Conservation (phyloP, 2,329 filamentous ascomycete genomes). For the Rosellinia necatrix region DNA sequence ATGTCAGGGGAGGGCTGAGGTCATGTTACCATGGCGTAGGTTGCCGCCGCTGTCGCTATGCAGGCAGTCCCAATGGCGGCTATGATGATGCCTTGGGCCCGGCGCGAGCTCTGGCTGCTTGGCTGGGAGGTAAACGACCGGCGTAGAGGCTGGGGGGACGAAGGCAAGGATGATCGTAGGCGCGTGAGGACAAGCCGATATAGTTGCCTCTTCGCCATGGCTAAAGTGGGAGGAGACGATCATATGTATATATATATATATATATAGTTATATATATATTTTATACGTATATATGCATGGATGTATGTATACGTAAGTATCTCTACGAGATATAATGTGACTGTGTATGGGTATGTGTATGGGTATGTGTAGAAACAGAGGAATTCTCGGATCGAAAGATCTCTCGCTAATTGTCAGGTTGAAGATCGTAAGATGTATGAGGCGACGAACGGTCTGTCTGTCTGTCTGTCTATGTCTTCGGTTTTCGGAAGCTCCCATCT, state of each 20-base stretch:
- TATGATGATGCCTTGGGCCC: slow-evolving; percentile 25
- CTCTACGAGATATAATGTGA: too few species aligned
- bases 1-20: neutral
- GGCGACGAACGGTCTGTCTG: slow-evolving; percentile 7
- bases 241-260: neutral
- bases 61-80: slow-evolving; percentile 28
- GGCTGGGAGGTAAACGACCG: slow-evolving; percentile 31
- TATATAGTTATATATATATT: too few species aligned
- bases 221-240: neutral
- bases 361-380: too few species aligned
- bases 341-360: too few species aligned
- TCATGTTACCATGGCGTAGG: slow-evolving; percentile 35
- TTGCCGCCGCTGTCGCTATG: slow-evolving; percentile 30
- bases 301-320: too few species aligned
- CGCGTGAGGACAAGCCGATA: slow-evolving; percentile 31
- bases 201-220: slow-evolving; percentile 36
- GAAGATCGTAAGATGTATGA: slow-evolving; percentile 26
- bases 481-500: slow-evolving; percentile 1
- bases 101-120: slow-evolving; percentile 27
- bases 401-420: slow-evolving; percentile 19
- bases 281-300: too few species aligned
- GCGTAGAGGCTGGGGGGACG: slow-evolving; percentile 26
- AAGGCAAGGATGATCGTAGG: slow-evolving; percentile 26
- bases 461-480: too few species aligned
- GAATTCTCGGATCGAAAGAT: slow-evolving; percentile 14